Base-by-base conservation (phyloP, 169 alveolate genomes). In the Toxoplasma gondii region DNA sequence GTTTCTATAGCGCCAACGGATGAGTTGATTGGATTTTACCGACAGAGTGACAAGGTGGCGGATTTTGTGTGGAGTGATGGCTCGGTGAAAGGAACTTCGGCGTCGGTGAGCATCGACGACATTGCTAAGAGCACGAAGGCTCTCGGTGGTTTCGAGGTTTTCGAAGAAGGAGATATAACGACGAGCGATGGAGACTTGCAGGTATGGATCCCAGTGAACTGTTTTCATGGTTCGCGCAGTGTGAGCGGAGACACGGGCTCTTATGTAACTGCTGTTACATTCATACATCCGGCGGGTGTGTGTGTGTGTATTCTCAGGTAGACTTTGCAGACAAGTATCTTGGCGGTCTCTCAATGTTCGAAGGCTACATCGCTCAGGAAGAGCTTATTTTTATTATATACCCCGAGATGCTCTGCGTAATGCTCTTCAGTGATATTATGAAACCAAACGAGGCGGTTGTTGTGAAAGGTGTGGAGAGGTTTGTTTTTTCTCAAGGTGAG, bases 261-360 rank as follows among this genome's bases (percentile, higher is more conserved):
- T 49, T 49, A 12, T 49, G n/a, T n/a, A n/a, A 49, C 58, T 7
- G 4, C 58, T 49, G 58, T 49, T 12, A 49, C 58, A 12, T 4
- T 4, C 58, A 49, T 12, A 49, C 58, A 49, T 4, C 58, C 22
- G 58, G 58, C 58, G 58, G 58, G 22, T 49, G 12, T 49, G 58
- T 64, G 7, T 64, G 74, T 64, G 34, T 27, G 29, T 64, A 1
- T 27, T 64, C 22, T 24, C 91, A 92, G 94, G 94, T 92, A 17
- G 94, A 92, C 87, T 92, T 92, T 41, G 94, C 94, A 31, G 94
- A 92, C 87, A 29, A n/a, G 74, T 92, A 54, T 58, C 87, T 92
- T 36, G 94, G 94, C n/a, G 94, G 94, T 0, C 91, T 92, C 22
- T 80, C 91, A 34, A 92, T 92, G 94, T 81, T 70, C 86, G 74